A percentile compares a stretch with the other conserved stretches of the same genome.
Conservation (phyloP, 2,329 filamentous ascomycete species). For the Epichloe baconii region DNA sequence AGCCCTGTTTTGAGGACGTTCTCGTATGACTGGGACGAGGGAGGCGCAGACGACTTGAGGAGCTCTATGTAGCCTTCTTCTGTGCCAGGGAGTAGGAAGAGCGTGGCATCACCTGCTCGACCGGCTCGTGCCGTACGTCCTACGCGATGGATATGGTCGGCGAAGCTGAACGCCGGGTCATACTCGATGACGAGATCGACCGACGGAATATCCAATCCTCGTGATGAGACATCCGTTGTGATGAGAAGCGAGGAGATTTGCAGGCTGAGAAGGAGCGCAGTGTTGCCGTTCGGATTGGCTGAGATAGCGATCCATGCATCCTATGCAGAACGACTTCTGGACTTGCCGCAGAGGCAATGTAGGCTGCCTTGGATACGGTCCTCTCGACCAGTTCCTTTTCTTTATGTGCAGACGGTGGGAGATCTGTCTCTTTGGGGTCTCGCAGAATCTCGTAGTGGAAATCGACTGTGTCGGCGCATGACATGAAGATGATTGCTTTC, state of each 20-base stretch:
- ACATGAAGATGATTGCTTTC: conserved; percentile 95
- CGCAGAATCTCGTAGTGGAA: conserved; percentile 85
- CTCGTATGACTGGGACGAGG: conserved; percentile 39
- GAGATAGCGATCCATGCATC: conserved; percentile 83
- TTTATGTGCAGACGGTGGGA: conserved; percentile 16
- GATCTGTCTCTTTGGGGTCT: conserved; percentile 18
- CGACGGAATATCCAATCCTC: conserved; percentile 87
- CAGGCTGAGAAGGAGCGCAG: conserved; percentile 66
- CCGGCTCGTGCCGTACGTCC: conserved; percentile 91
- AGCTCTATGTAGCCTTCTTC: conserved; percentile 85
- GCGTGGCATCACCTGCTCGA: conserved; percentile 68
- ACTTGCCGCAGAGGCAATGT: conserved; percentile 65
- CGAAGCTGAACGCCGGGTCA: conserved; percentile 84
- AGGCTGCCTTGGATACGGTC: conserved; percentile 56
- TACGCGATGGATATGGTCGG: conserved; percentile 89
- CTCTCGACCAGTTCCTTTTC: conserved; percentile 29
- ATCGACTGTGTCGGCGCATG: conserved; percentile 91
- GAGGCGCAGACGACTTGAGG: conserved; percentile 39
- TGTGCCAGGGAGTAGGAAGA: conserved; percentile 81
- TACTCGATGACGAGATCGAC: conserved; percentile 94
- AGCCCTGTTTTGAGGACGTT: conserved; percentile 53
- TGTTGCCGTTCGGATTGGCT: conserved; percentile 76
- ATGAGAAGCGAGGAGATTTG: conserved; percentile 65
- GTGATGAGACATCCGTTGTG: conserved; percentile 90
- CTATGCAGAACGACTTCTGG: conserved; percentile 62